A percentile compares a stretch with the other conserved stretches of the same genome.
Conservation (phyloP, 192 early-diverging fungal species). For the Coemansia sp. region DNA sequence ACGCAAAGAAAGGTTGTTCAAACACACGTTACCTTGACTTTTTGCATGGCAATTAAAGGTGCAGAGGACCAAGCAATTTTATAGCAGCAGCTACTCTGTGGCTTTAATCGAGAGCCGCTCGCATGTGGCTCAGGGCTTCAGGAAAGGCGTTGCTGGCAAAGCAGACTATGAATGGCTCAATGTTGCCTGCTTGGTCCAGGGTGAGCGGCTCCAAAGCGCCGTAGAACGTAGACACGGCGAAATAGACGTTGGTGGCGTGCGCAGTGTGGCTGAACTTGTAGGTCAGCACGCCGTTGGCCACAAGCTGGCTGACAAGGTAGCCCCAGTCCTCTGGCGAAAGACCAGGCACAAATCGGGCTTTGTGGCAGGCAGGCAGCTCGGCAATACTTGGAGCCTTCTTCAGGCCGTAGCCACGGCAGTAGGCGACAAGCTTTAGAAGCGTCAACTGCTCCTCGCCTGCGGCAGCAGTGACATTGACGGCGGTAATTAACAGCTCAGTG, state of each 20-base stretch:
- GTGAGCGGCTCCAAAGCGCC: conserved; percentile 6
- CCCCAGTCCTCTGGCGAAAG: conserved; percentile 50
- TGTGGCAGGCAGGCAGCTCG: conserved; percentile 24
- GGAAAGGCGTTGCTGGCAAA: conserved; percentile 20
- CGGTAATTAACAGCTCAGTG: conserved; percentile 24
- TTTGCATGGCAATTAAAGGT: too few relatives aligned
- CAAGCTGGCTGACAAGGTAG: conserved; percentile 56
- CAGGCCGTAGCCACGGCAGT: conserved; percentile 22
- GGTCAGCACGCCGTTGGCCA: conserved; percentile 52
- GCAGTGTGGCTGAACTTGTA: conserved; percentile 65
- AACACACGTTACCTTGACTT: too few relatives aligned
- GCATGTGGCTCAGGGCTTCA: too few relatives aligned
- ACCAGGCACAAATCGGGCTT: conserved; percentile 9
- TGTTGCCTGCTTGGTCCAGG: conserved; percentile 15
- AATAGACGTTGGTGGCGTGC: conserved; percentile 60
- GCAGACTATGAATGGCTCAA: conserved; percentile 25
- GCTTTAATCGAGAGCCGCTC: too few relatives aligned
- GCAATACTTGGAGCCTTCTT: conserved; percentile 19
- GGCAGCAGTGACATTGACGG: conserved; percentile 21
- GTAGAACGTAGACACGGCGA: conserved; percentile 23
- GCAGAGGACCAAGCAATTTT: too few relatives aligned
- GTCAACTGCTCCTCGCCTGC: conserved; percentile 32
- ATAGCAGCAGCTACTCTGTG: too few relatives aligned
- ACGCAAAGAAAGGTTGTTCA: too few relatives aligned
- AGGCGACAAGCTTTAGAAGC: conserved; percentile 31